Evolutionary conservation across 2,329 filamentous ascomycete genomes (phyloP).

Genomic region (Hawksworthiomyces lignivorus): DNA sequence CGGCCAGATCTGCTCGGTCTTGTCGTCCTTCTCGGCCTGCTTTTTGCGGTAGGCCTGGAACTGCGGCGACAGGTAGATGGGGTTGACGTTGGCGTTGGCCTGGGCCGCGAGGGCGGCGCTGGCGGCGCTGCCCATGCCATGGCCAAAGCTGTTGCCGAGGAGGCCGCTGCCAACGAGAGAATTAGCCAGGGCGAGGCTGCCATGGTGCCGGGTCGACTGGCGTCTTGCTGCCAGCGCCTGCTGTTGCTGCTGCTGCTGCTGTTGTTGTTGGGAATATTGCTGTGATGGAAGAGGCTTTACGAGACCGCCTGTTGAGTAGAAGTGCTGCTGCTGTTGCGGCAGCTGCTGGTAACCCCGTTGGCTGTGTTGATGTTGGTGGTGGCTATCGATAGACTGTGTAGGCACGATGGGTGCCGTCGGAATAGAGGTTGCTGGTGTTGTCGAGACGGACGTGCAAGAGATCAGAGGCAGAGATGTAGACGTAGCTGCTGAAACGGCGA

Average conservation of each 20-base stretch:
- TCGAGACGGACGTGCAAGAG: constrained; percentile 25
- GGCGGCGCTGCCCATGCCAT: constrained; percentile 1
- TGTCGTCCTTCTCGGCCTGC: constrained; percentile 55
- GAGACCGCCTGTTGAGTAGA: constrained; percentile 7
- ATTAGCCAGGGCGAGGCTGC: constrained; percentile 5
- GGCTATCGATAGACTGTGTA: constrained; percentile 38
- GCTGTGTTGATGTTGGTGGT: constrained; percentile 16
- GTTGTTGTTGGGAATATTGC: constrained; percentile 24
- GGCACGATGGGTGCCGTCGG: constrained; percentile 39
- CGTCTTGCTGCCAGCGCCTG: constrained; percentile 7
- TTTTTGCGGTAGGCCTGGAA: constrained; percentile 60
- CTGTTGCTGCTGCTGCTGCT: constrained; percentile 13
- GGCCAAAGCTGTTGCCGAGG: constrained; percentile 5
- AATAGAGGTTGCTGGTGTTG: constrained; percentile 22
- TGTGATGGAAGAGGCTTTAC: constrained; percentile 14
- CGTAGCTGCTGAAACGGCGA: constrained; percentile 8
- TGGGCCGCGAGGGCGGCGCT: neutral
- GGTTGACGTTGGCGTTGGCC: constrained; percentile 34
- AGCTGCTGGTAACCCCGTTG: constrained; percentile 6
- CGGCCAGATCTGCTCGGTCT: constrained; percentile 55
- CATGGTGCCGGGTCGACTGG: constrained; percentile 6
- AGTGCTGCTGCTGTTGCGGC: constrained; percentile 6
- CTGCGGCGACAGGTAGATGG: constrained; percentile 53
- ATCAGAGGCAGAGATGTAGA: constrained; percentile 9
- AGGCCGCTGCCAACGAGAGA: constrained; percentile 6